phyloP scores from a whole-genome alignment of 1,284 basidiomycete genomes.

The Trichosporon sp. region DNA sequence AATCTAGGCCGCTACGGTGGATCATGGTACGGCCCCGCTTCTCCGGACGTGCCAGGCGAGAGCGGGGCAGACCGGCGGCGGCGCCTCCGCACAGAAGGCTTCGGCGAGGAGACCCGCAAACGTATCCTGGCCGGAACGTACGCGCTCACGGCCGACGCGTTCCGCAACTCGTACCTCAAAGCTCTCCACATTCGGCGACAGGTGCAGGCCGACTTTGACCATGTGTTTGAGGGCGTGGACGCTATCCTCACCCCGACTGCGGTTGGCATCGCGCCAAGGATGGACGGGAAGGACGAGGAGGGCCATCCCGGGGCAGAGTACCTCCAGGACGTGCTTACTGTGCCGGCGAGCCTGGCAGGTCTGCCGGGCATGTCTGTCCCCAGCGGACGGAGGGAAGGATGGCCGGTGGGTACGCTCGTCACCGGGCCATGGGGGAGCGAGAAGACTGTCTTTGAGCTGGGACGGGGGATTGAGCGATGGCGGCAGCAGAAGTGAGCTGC shows the following conservation, averaged over 20 bases:
- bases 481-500: not conserved
- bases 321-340: slow-evolving; percentile 86
- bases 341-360: slow-evolving; percentile 84
- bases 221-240: slow-evolving; percentile 66
- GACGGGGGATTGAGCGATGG: slow-evolving; percentile 32
- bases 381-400: slow-evolving; percentile 57
- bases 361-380: slow-evolving; percentile 78
- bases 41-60: slow-evolving; percentile 50
- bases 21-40: slow-evolving; percentile 54
- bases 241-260: slow-evolving; percentile 77
- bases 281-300: not conserved
- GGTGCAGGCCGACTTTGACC: slow-evolving; percentile 68
- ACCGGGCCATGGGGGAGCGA: slow-evolving; percentile 89
- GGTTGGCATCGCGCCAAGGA: slow-evolving; percentile 65
- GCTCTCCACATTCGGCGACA: slow-evolving; percentile 72
- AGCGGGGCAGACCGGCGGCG: slow-evolving; percentile 54
- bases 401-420: slow-evolving; percentile 81
- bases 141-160: slow-evolving; percentile 84
- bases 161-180: slow-evolving; percentile 93
- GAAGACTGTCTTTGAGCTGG: slow-evolving; percentile 58
- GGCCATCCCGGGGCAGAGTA: slow-evolving; percentile 55
- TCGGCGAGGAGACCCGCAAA: slow-evolving; percentile 80
- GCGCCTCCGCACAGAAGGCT: slow-evolving; percentile 60
- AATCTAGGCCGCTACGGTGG: slow-evolving; percentile 90
- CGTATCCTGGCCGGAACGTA: slow-evolving; percentile 89